phyloP scores from a whole-genome alignment of 139 green algal species.

The Mesostigma viride region DNA sequence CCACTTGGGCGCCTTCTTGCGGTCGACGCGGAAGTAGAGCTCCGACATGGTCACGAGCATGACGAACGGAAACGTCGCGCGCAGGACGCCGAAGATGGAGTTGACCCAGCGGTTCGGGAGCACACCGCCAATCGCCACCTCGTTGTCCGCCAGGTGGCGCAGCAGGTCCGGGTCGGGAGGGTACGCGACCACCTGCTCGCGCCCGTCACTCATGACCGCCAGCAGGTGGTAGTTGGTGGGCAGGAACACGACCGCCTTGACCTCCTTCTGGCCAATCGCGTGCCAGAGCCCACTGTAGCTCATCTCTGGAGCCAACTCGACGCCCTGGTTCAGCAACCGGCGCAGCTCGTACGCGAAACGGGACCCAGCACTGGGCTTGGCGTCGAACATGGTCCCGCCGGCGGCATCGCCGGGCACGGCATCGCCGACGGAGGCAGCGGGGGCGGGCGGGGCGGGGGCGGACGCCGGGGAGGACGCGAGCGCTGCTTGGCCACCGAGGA shows the following conservation, averaged over 20 bases:
- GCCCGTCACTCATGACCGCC: background rate
- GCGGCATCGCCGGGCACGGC: too few relatives aligned
- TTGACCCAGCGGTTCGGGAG: too few relatives aligned
- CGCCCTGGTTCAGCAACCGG: background rate
- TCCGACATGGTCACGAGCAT: background rate
- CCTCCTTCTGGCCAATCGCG: background rate
- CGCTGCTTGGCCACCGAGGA: too few relatives aligned
- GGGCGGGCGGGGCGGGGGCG: too few relatives aligned
- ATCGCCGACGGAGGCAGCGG: too few relatives aligned
- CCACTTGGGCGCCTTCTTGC: background rate
- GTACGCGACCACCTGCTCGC: background rate
- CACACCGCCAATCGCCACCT: background rate
- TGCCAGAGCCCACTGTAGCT: background rate
- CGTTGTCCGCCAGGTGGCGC: background rate
- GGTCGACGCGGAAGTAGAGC: background rate
- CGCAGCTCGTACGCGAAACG: background rate
- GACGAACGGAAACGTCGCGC: background rate
- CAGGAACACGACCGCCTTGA: background rate
- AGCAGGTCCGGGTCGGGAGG: conserved; percentile 13
- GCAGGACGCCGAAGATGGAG: background rate
- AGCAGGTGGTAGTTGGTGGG: background rate
- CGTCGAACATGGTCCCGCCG: too few relatives aligned
- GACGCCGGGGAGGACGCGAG: too few relatives aligned
- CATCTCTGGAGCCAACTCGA: background rate
- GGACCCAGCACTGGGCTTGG: too few relatives aligned